Conservation (phyloP, 139 green algal species). For the Protoeuglena noctilucae region DNA sequence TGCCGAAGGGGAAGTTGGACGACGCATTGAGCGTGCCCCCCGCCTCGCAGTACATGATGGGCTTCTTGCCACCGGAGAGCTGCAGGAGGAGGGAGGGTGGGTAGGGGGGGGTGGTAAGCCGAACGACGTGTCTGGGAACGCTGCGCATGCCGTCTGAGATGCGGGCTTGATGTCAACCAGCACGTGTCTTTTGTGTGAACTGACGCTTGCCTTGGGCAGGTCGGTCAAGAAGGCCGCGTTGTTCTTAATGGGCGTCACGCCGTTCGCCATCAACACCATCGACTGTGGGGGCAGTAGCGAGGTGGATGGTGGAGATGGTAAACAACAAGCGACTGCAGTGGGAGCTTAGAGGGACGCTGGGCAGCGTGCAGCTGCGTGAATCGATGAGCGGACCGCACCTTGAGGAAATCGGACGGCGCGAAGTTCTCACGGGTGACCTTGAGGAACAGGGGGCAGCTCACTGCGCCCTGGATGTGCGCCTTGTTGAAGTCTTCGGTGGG, state of each 20-base stretch:
- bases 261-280: conserved; percentile 16
- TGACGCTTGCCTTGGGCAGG: conserved; percentile 4
- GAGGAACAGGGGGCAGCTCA: conserved; percentile 12
- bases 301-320: no score
- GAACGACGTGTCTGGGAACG: no score
- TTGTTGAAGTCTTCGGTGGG: conserved; percentile 10
- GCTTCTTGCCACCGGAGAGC: conserved; percentile 17
- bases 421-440: conserved; percentile 8
- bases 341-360: no score
- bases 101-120: no score
- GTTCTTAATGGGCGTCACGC: conserved; percentile 15
- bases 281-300: no score
- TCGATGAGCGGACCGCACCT: no score
- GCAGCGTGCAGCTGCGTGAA: no score
- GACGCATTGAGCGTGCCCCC: conserved; percentile 28
- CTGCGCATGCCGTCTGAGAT: no score
- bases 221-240: conserved; percentile 23
- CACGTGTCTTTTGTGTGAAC: no score
- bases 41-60: conserved; percentile 37
- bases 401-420: conserved; percentile 1
- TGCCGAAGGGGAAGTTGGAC: conserved; percentile 29
- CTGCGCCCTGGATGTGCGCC: conserved; percentile 14
- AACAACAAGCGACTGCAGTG: no score
- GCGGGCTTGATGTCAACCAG: no score
- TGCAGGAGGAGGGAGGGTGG: no score